Evolutionary conservation across 306 rosid genomes (phyloP).

Genomic region (Quercus berberidifolia): DNA sequence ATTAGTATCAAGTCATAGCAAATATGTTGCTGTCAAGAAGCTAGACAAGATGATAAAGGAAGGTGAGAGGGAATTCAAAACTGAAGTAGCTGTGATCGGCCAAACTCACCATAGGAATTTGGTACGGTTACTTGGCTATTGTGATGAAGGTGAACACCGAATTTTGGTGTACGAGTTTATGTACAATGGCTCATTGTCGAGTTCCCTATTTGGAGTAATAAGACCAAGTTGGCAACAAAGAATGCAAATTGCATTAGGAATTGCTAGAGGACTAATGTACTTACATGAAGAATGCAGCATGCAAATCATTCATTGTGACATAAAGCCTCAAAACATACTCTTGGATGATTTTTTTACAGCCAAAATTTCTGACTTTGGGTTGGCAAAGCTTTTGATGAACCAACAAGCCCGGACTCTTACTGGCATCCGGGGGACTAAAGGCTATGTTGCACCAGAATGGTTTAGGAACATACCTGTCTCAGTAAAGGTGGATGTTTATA

Average conservation of each 20-base stretch:
- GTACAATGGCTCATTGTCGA: neutral
- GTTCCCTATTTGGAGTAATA: neutral
- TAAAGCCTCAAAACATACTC: slow-evolving; percentile 5
- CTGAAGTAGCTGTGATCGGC: neutral
- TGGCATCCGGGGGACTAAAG: neutral
- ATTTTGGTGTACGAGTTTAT: neutral
- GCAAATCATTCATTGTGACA: neutral
- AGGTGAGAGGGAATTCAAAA: slow-evolving; percentile 3
- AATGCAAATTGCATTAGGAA: neutral
- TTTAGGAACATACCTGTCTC: neutral
- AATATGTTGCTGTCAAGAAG: neutral
- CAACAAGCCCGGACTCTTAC: neutral
- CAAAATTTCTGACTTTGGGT: neutral
- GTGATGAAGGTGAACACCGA: neutral
- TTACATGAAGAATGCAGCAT: slow-evolving; percentile 3
- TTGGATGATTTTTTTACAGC: neutral
- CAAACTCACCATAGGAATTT: slow-evolving; percentile 1
- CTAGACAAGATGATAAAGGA: neutral
- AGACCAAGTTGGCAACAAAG: neutral
- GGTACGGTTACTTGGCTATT: neutral
- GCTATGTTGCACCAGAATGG: slow-evolving; percentile 7
- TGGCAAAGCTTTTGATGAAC: neutral
- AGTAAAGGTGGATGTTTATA: neutral
- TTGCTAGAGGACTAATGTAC: neutral
- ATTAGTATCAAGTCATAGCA: neutral